A percentile compares a stretch with the other conserved stretches of the same genome.
These are phyloP conservation scores for Dictyophora rubrovolvata DNA, from an alignment of 768 basidiomycete genomes.

Conservation along the genomic window DNA sequence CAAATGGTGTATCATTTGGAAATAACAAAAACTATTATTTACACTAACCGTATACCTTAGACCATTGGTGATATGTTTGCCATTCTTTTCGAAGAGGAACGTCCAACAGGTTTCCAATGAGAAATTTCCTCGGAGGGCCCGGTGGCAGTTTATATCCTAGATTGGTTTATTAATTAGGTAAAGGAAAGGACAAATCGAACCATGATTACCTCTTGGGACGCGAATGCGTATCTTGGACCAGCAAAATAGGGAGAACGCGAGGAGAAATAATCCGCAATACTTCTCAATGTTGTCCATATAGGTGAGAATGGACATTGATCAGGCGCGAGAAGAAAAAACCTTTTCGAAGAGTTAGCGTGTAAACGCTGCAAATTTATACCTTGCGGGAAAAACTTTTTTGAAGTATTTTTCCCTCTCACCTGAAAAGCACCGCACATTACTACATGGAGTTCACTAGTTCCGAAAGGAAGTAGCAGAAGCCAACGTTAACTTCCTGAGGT, in stretches of 20 bases:
- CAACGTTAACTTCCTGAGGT: too few species aligned
- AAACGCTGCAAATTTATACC: too few species aligned
- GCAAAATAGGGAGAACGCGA: neutral
- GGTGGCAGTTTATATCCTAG: conserved; percentile 10
- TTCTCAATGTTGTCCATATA: neutral
- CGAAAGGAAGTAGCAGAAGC: too few species aligned
- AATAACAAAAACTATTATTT: neutral
- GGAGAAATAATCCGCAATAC: neutral
- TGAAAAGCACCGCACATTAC: too few species aligned
- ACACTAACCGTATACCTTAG: conserved; percentile 9
- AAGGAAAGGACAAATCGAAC: neutral
- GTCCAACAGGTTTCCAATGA: conserved; percentile 13
- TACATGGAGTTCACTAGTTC: too few species aligned
- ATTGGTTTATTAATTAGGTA: neutral
- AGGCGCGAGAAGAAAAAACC: too few species aligned
- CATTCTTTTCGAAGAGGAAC: conserved; percentile 11
- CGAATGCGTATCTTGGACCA: neutral
- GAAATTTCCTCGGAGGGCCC: conserved; percentile 7
- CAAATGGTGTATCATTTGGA: neutral
- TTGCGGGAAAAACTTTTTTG: too few species aligned
- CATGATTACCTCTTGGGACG: neutral
- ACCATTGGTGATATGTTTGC: conserved; percentile 11
- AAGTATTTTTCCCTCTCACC: too few species aligned
- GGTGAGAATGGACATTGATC: neutral
- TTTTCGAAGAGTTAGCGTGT: too few species aligned